phyloP scores from a whole-genome alignment of 2,329 filamentous ascomycete genomes.

The Thermothelomyces thermophilus region DNA sequence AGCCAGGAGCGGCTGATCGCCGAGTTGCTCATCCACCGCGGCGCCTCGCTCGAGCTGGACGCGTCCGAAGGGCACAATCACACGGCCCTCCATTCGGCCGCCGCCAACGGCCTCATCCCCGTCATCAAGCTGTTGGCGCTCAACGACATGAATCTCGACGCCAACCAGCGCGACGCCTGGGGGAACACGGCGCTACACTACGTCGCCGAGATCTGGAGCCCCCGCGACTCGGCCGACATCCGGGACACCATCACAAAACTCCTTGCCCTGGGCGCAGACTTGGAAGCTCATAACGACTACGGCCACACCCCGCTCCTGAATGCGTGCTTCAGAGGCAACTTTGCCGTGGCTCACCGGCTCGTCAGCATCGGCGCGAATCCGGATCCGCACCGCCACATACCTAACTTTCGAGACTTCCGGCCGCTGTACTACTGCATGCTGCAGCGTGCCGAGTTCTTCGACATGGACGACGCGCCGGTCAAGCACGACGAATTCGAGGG shows the following conservation, averaged over 20 bases:
- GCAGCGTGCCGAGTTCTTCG: conserved; percentile 21
- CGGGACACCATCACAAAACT: conserved; percentile 23
- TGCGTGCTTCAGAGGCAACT: conserved; percentile 24
- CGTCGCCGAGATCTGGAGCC: conserved; percentile 18
- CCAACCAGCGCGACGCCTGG: conserved; percentile 21
- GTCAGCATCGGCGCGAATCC: conserved; percentile 21
- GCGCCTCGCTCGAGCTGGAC: conserved; percentile 20
- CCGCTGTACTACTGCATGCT: conserved; percentile 23
- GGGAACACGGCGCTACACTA: conserved; percentile 25
- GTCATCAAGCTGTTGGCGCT: conserved; percentile 24
- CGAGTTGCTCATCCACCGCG: conserved; percentile 23
- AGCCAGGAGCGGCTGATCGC: conserved; percentile 19
- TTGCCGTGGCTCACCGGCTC: conserved; percentile 21
- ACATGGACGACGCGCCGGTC: conserved; percentile 19
- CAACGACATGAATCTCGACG: conserved; percentile 19
- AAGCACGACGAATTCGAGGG: conserved; percentile 23
- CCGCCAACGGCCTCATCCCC: conserved; percentile 21
- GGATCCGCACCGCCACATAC: conserved; percentile 21
- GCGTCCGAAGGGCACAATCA: conserved; percentile 13
- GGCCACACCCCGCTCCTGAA: conserved; percentile 22
- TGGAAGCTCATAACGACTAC: conserved; percentile 23
- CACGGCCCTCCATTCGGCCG: conserved; percentile 24
- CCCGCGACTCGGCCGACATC: conserved; percentile 20
- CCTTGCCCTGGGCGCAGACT: conserved; percentile 22
- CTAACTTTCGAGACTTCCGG: conserved; percentile 20